Base-by-base conservation (phyloP, 225 moss, liverwort and hornwort species). In the Sphagnum contortum region DNA sequence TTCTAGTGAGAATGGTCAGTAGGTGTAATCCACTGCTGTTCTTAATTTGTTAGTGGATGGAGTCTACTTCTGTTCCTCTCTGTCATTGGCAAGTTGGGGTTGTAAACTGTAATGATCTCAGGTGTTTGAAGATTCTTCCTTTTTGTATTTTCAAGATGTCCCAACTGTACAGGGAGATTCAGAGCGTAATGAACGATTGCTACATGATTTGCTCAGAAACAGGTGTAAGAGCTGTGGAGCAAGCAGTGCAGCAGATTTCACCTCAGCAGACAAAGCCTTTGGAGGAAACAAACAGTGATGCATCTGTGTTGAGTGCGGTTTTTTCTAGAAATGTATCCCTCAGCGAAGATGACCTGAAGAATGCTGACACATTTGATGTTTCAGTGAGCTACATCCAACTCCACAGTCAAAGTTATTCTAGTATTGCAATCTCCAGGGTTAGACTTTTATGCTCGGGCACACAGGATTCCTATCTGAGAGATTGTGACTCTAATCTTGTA, bases 291-390 rank as follows among this genome's bases (percentile, higher is more conserved):
- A 48, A 69, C 11, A 68, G 74, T 73, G 88, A 92, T 47, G 78
- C 80, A 53, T 55, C 86, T 61, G 67, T 75, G 49, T 61, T 91
- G 72, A 83, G 74, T 59, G 72, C 83, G 62, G 78, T 86, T 50
- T 90, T 90, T 73, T 79, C 76, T 68, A 79, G 83, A 65, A 89
- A 82, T 65, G 87, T 88, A 64, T 79, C 92, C 57, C 77, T 90
- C 48, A 96, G 81, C 75, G 92, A 96, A 62, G 96, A 96, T 55
- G 96, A 92, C 78, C 78, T 96, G 64, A 96, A 92, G 68, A 96
- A 96, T 71, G 82, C 90, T 12, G 92, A 96, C 69, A 96, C 96
- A 9, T 96, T 96, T 64, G 87, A 96, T 71, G 96, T 96, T 64
- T 74, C 88, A 63, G 96, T 96, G 81, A 80, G 84, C 12, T 62